phyloP scores from a whole-genome alignment of 192 early-diverging fungal species.

The Coemansia sp. region DNA sequence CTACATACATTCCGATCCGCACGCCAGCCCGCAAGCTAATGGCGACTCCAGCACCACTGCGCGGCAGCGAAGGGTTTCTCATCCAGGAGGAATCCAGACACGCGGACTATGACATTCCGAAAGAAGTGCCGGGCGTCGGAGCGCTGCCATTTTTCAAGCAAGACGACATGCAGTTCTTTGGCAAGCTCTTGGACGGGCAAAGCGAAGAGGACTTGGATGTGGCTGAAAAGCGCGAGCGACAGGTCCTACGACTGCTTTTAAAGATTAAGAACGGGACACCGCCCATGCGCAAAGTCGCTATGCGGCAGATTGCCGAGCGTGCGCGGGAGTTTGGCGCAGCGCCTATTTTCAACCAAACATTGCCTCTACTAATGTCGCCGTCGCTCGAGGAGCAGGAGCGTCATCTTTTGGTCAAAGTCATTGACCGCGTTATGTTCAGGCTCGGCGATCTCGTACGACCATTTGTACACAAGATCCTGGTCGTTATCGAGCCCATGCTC shows the following conservation, averaged over 20 bases:
- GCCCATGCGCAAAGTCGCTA: constrained; percentile 88
- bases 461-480: constrained; percentile 98
- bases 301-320: constrained; percentile 95
- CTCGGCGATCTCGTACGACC: constrained; percentile 96
- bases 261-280: constrained; percentile 99
- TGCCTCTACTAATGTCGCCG: constrained; percentile 97
- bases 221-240: constrained; percentile 92
- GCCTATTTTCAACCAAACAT: constrained; percentile 94
- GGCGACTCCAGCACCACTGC: constrained; percentile 91
- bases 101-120: constrained; percentile 69
- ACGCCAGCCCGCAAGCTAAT: constrained; percentile 95
- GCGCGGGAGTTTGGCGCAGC: constrained; percentile 94
- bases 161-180: constrained; percentile 98
- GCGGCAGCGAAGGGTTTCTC: constrained; percentile 71
- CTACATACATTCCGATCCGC: constrained; percentile 88
- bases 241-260: constrained; percentile 93
- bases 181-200: constrained; percentile 82
- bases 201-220: constrained; percentile 81
- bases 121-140: constrained; percentile 88
- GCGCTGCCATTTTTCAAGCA: constrained; percentile 92
- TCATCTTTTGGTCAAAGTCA: constrained; percentile 97
- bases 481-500: constrained; percentile 96
- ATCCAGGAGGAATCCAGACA: constrained; percentile 79
- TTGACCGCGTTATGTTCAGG: constrained; percentile 95
- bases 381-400: constrained; percentile 98